phyloP scores from a whole-genome alignment of 805 yeast genomes.

The Myxozyma neotropica region DNA sequence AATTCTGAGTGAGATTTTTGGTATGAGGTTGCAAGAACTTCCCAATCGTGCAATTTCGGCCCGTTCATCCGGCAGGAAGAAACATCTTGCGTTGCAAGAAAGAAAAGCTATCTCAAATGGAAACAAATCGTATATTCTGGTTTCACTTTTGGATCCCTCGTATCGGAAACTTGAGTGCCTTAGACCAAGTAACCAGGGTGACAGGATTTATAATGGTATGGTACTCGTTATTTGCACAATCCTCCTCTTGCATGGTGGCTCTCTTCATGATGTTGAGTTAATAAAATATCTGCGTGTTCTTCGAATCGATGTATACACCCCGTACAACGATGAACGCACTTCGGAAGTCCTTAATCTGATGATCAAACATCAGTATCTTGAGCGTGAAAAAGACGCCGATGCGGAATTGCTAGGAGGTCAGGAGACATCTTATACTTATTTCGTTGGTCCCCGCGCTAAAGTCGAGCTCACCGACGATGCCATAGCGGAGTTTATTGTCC shows the following conservation, averaged over 20 bases:
- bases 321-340: constrained; percentile 20
- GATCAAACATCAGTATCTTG: constrained; percentile 27
- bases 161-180: constrained; percentile 12
- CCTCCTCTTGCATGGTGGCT: constrained; percentile 23
- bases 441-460: constrained; percentile 30
- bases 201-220: constrained; percentile 18
- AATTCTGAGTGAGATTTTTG: constrained; percentile 6
- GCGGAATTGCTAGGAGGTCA: constrained; percentile 10
- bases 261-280: constrained; percentile 13
- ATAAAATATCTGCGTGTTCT: constrained; percentile 21
- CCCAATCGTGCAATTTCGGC: constrained; percentile 18
- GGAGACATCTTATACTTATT: constrained; percentile 22
- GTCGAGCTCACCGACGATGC: constrained; percentile 21
- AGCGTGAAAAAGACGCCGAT: constrained; percentile 25
- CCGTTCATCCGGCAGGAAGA: constrained; percentile 6
- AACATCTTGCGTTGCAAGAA: not conserved
- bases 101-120: not conserved
- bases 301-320: constrained; percentile 17
- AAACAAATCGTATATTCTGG: constrained; percentile 15
- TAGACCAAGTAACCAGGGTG: constrained; percentile 13
- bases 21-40: constrained; percentile 26
- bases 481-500: constrained; percentile 18
- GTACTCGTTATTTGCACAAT: constrained; percentile 17
- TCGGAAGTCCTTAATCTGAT: constrained; percentile 16
- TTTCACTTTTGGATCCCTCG: constrained; percentile 10